Base-by-base conservation (phyloP, 2,329 filamentous ascomycete species). In the Neoscytalidium dimidiatum region DNA sequence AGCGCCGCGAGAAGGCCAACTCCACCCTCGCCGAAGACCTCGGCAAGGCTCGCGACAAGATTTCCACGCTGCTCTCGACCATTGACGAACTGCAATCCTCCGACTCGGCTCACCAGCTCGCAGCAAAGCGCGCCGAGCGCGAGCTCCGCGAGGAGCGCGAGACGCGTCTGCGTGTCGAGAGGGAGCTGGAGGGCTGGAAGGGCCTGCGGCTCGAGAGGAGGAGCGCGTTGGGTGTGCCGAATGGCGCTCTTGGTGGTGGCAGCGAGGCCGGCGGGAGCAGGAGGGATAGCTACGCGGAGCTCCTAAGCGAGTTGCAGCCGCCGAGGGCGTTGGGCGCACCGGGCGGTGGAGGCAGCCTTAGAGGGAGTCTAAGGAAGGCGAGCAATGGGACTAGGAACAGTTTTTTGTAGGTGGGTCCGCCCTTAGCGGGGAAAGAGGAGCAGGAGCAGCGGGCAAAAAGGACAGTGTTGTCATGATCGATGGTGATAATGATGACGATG, bases 81-180 rank as follows among this genome's bases (percentile, higher is more conserved):
- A 97, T 99, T 71, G 94, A 98, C 74, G 94, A 98, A 75, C 87
- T 99, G 35, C 94, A 99, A 77, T 88, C 91, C 14, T 91, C 88
- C 14, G 94, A 98, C 78, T 93, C 91, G 23, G 84, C 88, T 11
- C 90, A 89, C 52, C 92, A 97, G 76, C 85, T 98, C 46, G 85
- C 89, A 28, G 90, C 92, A 28, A 90, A 94, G 64, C 89, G 94
- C 48, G 92, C 92, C 17, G 94, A 99, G 77, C 88, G 94, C 48
- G 94, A 98, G 73, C 84, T 97, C 17, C 86, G 92, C 6, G 92
- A 97, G 77, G 94, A 97, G 78, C 88, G 86, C 67, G 95, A 98
- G 79, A 94, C 91, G 78, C 85, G 83, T 0, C 80, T 94, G 29
- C 85, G 90, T 33, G 82, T 98, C n/a, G 94, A 97, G 79, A 87